Conservation (phyloP, 345 rosid genomes). For the Linum usitatissimum region DNA sequence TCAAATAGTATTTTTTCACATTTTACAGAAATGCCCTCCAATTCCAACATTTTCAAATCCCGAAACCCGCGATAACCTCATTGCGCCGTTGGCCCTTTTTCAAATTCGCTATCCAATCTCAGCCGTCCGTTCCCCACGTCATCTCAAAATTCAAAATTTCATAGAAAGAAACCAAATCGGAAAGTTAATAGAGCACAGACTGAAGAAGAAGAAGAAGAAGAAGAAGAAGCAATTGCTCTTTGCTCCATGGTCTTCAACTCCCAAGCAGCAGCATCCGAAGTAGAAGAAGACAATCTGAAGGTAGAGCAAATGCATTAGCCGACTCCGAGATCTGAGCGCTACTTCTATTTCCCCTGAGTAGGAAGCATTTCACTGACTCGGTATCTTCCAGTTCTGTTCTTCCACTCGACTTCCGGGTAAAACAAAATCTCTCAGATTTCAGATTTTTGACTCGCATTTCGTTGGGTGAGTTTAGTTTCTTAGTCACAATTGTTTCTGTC, state of each 20-base stretch:
- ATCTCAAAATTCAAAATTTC: neutral
- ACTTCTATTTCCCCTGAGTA: neutral
- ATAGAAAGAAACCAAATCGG: neutral
- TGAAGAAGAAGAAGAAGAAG: neutral
- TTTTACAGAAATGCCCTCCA: too few relatives aligned
- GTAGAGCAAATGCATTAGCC: slow-evolving; percentile 1
- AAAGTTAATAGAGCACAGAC: neutral
- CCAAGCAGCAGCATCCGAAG: neutral
- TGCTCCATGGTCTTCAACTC: neutral
- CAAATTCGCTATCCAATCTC: neutral
- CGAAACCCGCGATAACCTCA: neutral
- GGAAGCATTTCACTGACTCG: slow-evolving; percentile 2
- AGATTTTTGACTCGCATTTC: too few relatives aligned
- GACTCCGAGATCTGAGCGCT: neutral
- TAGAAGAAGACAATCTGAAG: neutral
- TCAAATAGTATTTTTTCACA: too few relatives aligned
- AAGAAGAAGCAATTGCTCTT: neutral
- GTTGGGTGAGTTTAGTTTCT: neutral
- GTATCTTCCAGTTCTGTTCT: neutral
- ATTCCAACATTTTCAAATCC: neutral
- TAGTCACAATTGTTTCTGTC: neutral
- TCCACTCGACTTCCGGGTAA: slow-evolving; percentile 5
- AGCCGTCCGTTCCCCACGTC: neutral
- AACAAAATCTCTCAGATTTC: neutral
- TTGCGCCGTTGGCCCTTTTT: neutral